These are phyloP conservation scores for Cryptosporidium xiaoi DNA, from an alignment of 169 alveolate genomes.

Conservation along the genomic window DNA sequence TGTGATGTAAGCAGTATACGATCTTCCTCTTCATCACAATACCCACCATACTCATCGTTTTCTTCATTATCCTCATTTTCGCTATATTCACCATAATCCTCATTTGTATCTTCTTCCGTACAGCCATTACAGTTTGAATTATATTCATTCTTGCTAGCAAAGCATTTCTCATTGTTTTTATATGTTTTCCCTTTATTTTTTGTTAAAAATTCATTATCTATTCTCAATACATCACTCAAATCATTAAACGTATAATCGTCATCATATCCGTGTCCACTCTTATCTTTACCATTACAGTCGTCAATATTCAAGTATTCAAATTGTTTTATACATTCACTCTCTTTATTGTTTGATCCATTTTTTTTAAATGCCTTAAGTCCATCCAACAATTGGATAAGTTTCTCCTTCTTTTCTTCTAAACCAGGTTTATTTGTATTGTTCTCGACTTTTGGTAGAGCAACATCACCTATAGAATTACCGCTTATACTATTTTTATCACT, in stretches of 20 bases:
- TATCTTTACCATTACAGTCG: not conserved
- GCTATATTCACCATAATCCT: not conserved
- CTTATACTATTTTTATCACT: not conserved
- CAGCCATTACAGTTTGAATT: not conserved
- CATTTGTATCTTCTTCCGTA: not conserved
- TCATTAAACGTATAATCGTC: not conserved
- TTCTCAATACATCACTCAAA: not conserved
- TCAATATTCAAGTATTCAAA: slow-evolving; percentile 51
- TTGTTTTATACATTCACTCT: slow-evolving; percentile 4
- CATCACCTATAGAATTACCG: not conserved
- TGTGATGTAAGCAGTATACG: slow-evolving; percentile 13
- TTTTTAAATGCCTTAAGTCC: slow-evolving; percentile 2
- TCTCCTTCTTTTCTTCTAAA: not conserved
- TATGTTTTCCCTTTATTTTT: not conserved
- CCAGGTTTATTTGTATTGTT: not conserved
- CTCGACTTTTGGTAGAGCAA: not conserved
- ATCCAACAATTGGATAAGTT: slow-evolving; percentile 9
- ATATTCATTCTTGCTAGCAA: not conserved
- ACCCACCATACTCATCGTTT: too few relatives aligned
- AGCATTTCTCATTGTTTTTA: not conserved
- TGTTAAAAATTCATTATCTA: not conserved
- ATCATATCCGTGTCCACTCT: not conserved
- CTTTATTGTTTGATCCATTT: not conserved
- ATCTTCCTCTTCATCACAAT: slow-evolving; percentile 22
- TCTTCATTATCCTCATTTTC: slow-evolving; percentile 24